phyloP scores from a whole-genome alignment of 768 basidiomycete species.

The Lactarius sp. region DNA sequence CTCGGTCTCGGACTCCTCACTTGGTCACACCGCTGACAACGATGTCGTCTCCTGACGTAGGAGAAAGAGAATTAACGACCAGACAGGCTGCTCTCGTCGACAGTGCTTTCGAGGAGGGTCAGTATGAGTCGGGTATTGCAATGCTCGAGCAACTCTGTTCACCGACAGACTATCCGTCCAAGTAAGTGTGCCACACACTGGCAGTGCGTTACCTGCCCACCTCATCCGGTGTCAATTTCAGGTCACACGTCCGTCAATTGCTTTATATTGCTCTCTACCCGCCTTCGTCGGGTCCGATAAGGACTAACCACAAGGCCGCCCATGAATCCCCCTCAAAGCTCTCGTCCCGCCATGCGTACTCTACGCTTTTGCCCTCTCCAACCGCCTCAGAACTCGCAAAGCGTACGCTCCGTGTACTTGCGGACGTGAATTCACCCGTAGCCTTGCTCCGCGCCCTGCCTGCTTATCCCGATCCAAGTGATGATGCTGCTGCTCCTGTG shows the following conservation, averaged over 20 bases:
- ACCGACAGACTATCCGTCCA: constrained; percentile 49
- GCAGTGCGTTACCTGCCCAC: not conserved
- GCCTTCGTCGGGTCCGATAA: constrained; percentile 4
- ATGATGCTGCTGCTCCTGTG: not conserved
- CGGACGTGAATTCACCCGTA: constrained; percentile 21
- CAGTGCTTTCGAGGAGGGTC: constrained; percentile 70
- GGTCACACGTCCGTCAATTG: constrained; percentile 25
- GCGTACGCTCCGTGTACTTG: constrained; percentile 22
- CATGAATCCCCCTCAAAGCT: constrained; percentile 24
- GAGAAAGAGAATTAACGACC: constrained; percentile 14
- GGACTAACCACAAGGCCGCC: constrained; percentile 2
- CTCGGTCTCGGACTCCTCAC: not conserved
- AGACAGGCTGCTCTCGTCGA: constrained; percentile 48
- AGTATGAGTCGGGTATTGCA: constrained; percentile 63
- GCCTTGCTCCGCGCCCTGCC: constrained; percentile 24
- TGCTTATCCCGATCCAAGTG: constrained; percentile 20
- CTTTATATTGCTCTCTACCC: constrained; percentile 27
- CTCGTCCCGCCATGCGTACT: constrained; percentile 21
- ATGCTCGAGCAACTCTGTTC: constrained; percentile 60
- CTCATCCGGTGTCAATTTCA: not conserved
- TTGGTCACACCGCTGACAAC: not conserved
- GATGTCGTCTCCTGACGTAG: constrained; percentile 1
- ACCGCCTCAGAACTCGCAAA: constrained; percentile 18
- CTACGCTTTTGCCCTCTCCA: constrained; percentile 19
- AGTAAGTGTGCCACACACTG: constrained; percentile 39